Evolutionary conservation across 1,284 basidiomycete species (phyloP), one percentile per base, ranked within the genome.

Genomic region (Abortiporus biennis): DNA sequence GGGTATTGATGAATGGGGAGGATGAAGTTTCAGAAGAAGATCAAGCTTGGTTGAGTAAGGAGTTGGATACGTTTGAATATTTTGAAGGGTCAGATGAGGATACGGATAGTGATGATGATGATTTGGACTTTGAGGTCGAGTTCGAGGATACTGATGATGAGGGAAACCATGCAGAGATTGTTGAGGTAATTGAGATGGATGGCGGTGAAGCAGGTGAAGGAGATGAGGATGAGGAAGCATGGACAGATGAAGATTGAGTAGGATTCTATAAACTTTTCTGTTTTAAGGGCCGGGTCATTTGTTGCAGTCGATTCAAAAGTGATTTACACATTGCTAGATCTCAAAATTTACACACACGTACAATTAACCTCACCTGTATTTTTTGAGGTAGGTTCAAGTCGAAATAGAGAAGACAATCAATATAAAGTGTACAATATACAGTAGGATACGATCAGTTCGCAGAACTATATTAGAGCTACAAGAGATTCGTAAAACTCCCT

Each of bases 1-100:
- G 58, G 29, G 53, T 81, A 35, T 27, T 53, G 19, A 25, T 45
- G 4, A 65, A 71, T 30, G 54, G 63, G 39, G 54, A 60, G 0
- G 70, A 72, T 36, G 52, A 56, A 0, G 25, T 78, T 21, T 46
- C 53, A 0, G 32, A 48, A 1, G 54, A 54, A 11, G 69, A 76
- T 4, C 59, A 65, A 38, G 49, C 51, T 20, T 80, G 75, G 76
- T 49, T 81, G 40, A 64, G 54, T 30, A 57, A 57, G 4, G 61
- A 76, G 46, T 32, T 78, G 41, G 65, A 72, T 42, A 59, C 56
- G 22, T 62, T 81, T 13, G 71, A 69, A 6, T 68, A 64, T 44
- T 79, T 73, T 43, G 69, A 71, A 46, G 47, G 43, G n/a, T 52
- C 48, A n/a, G 27, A 29, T 29, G 27, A 9, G 9, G 27, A 29